Conservation (phyloP, 148 eudicot species). For the Rhododendron ferrugineum region DNA sequence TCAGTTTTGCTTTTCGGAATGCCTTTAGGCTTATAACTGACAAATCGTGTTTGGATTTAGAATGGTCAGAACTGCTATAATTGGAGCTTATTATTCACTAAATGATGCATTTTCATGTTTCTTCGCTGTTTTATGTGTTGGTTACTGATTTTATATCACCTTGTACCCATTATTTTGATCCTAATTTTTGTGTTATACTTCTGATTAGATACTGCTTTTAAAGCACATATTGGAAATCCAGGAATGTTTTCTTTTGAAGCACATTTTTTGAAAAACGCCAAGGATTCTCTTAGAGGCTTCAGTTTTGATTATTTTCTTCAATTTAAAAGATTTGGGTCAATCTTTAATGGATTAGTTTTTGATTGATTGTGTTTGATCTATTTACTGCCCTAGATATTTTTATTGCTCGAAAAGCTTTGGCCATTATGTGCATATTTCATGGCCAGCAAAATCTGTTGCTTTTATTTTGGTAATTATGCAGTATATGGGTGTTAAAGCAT, state of each 20-base stretch:
- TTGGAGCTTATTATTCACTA: neutral
- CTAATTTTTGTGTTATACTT: neutral
- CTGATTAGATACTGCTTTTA: neutral
- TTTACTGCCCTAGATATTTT: neutral
- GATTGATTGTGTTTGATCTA: neutral
- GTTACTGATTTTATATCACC: neutral
- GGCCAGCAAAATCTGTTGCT: neutral
- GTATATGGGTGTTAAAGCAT: neutral
- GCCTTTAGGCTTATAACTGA: neutral
- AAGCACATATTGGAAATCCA: neutral
- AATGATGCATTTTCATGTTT: too few species aligned
- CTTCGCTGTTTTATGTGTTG: neutral
- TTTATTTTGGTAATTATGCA: neutral
- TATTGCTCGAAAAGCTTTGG: neutral
- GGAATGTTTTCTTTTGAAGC: neutral
- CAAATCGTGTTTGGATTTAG: neutral
- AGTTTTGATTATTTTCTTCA: neutral
- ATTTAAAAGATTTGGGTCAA: neutral
- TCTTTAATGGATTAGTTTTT: neutral
- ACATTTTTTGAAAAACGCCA: neutral
- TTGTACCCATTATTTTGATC: neutral
- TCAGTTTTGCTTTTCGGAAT: neutral
- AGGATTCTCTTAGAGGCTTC: neutral
- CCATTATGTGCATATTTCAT: neutral
- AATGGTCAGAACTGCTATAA: neutral